Percentiles rank a stretch among this genome's conserved stretches.
Conservation (phyloP, 192 early-diverging fungal species). For the Chytriomyces confervae region DNA sequence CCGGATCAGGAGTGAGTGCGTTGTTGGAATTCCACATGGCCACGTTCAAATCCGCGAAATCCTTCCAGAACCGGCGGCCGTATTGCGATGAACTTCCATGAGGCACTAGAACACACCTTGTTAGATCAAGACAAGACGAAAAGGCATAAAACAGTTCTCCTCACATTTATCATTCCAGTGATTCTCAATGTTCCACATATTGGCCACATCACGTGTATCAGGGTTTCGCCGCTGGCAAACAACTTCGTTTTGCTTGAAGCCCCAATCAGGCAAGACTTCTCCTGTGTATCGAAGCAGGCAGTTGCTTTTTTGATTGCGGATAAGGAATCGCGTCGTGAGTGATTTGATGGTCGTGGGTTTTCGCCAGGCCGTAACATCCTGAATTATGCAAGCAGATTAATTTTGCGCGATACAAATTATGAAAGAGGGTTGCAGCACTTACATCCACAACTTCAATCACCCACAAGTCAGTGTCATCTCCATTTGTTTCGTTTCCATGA, state of each 20-base stretch:
- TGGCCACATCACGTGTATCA: constrained; percentile 44
- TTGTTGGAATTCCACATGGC: constrained; percentile 98
- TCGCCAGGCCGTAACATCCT: constrained; percentile 40
- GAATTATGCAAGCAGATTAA: neutral
- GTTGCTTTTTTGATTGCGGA: constrained; percentile 72
- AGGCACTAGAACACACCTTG: constrained; percentile 63
- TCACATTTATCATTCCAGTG: constrained; percentile 79
- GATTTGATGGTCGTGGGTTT: constrained; percentile 58
- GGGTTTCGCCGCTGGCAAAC: constrained; percentile 79
- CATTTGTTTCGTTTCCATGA: constrained; percentile 77
- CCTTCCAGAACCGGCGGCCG: constrained; percentile 76
- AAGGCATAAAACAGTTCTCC: neutral
- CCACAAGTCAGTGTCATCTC: constrained; percentile 93
- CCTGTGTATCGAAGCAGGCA: constrained; percentile 81
- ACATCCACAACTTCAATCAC: constrained; percentile 80
- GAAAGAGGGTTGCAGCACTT: constrained; percentile 2
- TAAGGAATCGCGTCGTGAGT: constrained; percentile 80
- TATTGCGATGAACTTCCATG: constrained; percentile 66
- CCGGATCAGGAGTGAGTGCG: constrained; percentile 87
- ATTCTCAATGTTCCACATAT: constrained; percentile 93
- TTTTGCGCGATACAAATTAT: neutral
- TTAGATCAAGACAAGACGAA: neutral
- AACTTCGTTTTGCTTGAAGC: constrained; percentile 92
- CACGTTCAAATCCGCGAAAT: constrained; percentile 89
- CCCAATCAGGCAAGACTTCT: constrained; percentile 92